phyloP scores from a whole-genome alignment of 192 early-diverging fungal genomes.

The Linnemannia exigua region DNA sequence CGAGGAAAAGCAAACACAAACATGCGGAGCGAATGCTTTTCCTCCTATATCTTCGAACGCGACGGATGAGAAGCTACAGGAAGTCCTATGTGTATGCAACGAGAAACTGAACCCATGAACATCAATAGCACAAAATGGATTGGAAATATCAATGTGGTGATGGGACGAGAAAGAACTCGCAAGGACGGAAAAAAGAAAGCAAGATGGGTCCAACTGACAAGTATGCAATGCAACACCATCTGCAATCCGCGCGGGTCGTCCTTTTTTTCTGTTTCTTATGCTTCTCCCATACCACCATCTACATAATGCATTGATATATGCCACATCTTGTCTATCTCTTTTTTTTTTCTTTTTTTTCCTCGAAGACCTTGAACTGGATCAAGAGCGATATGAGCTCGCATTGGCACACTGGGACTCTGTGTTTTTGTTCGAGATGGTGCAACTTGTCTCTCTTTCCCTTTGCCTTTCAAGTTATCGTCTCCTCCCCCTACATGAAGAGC shows the following conservation, averaged over 20 bases:
- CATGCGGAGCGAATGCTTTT: too few species aligned
- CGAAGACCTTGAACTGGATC: neutral
- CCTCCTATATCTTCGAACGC: too few species aligned
- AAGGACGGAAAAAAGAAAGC: neutral
- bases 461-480: neutral
- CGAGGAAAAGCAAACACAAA: too few species aligned
- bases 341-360: neutral
- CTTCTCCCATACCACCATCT: neutral
- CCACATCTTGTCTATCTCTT: too few species aligned
- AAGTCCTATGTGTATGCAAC: slow-evolving; percentile 35
- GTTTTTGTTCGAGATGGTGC: neutral
- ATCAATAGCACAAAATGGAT: neutral
- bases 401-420: neutral
- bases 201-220: neutral
- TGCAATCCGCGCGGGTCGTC: neutral
- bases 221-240: neutral
- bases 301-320: too few species aligned
- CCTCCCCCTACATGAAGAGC: too few species aligned
- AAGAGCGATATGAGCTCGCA: neutral
- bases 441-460: neutral
- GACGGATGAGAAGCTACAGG: slow-evolving; percentile 15
- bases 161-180: neutral
- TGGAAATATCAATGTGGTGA: neutral
- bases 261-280: neutral
- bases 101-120: slow-evolving; percentile 10